Evolutionary conservation across 495 filamentous ascomycete genomes (phyloP).

Genomic region (Lophium mytilinum): DNA sequence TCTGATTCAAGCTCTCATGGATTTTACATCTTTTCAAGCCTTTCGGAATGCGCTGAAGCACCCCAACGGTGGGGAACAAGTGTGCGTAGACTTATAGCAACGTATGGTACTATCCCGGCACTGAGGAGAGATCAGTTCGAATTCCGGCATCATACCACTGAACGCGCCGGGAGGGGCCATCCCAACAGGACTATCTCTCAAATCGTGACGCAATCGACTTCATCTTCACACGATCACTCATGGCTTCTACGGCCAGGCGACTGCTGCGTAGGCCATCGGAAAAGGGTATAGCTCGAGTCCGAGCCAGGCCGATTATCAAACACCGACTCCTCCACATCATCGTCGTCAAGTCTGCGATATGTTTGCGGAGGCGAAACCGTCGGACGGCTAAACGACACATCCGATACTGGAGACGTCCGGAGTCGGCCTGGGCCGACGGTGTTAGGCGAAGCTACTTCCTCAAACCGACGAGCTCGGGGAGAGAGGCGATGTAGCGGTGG

Average conservation of each 20-base stretch:
- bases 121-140: too few relatives aligned
- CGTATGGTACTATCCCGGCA: too few relatives aligned
- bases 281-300: not conserved
- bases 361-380: not conserved
- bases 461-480: not conserved
- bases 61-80: too few relatives aligned
- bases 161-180: too few relatives aligned
- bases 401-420: not conserved
- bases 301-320: not conserved
- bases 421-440: not conserved
- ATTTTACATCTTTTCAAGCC: too few relatives aligned
- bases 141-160: too few relatives aligned
- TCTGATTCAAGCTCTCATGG: too few relatives aligned
- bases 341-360: not conserved
- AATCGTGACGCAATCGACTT: too few relatives aligned
- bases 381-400: not conserved
- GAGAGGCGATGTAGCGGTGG: not conserved
- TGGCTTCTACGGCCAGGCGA: not conserved
- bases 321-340: not conserved
- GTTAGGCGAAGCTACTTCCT: not conserved
- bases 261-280: not conserved
- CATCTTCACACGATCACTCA: not conserved
- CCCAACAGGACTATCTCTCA: too few relatives aligned
- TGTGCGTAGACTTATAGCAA: too few relatives aligned
- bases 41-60: too few relatives aligned